A percentile compares a stretch with the other conserved stretches of the same genome.
Evolutionary conservation across 495 filamentous ascomycete genomes (phyloP).

Genomic region (Thermothielavioides terrestris): DNA sequence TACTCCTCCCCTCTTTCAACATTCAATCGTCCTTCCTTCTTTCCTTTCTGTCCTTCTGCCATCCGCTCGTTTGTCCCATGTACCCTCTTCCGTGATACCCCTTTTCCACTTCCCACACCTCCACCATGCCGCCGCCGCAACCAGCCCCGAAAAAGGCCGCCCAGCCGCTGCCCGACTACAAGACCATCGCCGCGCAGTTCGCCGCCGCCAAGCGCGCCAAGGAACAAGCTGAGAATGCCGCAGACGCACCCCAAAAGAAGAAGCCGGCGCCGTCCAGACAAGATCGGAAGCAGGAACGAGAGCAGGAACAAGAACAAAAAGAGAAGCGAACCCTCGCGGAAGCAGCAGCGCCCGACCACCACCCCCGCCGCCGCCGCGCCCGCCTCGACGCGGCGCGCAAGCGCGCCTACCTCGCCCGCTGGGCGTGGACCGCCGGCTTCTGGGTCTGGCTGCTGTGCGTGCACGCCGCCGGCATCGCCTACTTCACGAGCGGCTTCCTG

Average conservation of each 20-base stretch:
- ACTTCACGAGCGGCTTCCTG: slow-evolving; percentile 96
- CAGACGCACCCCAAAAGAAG: neutral
- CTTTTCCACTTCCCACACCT: neutral
- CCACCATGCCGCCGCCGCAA: slow-evolving; percentile 21
- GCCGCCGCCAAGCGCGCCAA: slow-evolving; percentile 41
- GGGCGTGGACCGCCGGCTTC: slow-evolving; percentile 42
- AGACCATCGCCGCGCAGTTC: slow-evolving; percentile 37
- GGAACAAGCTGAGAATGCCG: slow-evolving; percentile 27
- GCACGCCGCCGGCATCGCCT: slow-evolving; percentile 73
- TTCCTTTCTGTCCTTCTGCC: no score
- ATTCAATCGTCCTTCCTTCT: neutral
- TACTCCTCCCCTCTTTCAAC: slow-evolving; percentile 11
- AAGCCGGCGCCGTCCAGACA: neutral
- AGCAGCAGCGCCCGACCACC: no score
- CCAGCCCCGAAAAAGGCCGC: slow-evolving; percentile 18
- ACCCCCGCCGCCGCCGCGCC: no score
- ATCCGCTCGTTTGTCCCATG: no score
- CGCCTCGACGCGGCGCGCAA: slow-evolving; percentile 35
- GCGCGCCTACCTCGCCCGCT: slow-evolving; percentile 33
- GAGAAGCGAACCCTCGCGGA: slow-evolving; percentile 17
- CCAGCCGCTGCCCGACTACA: slow-evolving; percentile 28
- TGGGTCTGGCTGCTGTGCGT: slow-evolving; percentile 53
- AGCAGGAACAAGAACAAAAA: neutral
- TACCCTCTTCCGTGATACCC: no score
- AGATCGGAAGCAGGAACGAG: neutral